phyloP scores from a whole-genome alignment of 2,329 filamentous ascomycete species.

The Penicillium sp. region DNA sequence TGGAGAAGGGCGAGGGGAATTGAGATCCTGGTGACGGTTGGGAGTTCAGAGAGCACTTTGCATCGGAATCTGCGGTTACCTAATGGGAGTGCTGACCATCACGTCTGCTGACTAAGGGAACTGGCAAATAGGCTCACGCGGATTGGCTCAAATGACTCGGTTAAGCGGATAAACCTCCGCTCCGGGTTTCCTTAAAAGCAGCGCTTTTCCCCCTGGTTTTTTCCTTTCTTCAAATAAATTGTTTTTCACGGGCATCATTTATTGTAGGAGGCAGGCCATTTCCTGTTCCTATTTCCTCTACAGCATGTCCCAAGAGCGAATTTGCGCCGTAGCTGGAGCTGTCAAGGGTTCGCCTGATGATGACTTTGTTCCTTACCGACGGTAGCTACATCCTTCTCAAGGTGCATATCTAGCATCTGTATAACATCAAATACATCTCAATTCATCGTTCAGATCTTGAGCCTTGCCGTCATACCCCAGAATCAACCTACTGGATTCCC shows the following conservation, averaged over 20 bases:
- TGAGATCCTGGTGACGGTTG: conserved; percentile 13
- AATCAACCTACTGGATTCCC: too few relatives aligned
- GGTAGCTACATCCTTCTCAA: conserved; percentile 53
- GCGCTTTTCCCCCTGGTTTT: conserved; percentile 23
- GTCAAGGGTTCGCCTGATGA: conserved; percentile 55
- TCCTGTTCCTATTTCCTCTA: conserved; percentile 56
- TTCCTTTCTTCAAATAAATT: conserved; percentile 50
- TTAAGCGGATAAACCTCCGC: conserved; percentile 27
- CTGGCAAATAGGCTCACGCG: conserved; percentile 37
- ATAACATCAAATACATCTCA: not conserved
- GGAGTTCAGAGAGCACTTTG: conserved; percentile 30
- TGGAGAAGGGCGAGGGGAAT: conserved; percentile 16
- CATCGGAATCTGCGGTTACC: conserved; percentile 34
- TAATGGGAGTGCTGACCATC: conserved; percentile 30
- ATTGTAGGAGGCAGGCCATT: conserved; percentile 59
- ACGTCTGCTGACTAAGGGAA: conserved; percentile 16
- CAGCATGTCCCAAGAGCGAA: conserved; percentile 59
- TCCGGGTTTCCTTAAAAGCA: conserved; percentile 29
- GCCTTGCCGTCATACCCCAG: too few relatives aligned
- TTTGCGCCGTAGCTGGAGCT: conserved; percentile 62
- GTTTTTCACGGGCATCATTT: conserved; percentile 53
- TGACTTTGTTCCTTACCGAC: conserved; percentile 64
- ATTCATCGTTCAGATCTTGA: not conserved
- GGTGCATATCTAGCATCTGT: not conserved
- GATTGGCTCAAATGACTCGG: conserved; percentile 44